Evolutionary conservation across 139 green algal genomes (phyloP), one percentile per base, ranked within the genome.

Genomic region (Chlamydomonas schloesseri): DNA sequence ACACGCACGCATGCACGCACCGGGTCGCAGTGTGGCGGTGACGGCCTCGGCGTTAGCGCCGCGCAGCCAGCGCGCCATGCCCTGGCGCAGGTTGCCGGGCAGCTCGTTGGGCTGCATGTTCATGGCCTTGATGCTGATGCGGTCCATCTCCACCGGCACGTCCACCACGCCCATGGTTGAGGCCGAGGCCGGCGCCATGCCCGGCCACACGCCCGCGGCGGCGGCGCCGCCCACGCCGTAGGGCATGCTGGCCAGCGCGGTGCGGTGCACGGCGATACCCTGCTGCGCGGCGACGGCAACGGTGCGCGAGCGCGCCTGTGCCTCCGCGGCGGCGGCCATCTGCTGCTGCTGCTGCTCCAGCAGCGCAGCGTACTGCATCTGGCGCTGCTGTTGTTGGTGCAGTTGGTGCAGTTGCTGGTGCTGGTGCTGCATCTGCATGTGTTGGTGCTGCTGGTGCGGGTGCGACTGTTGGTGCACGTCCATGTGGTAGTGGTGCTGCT

Each of bases 61-160:
- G 9, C 8, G 17, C 78, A 84, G 78, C 78, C 78, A 84, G 42
- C 31, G 55, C 18, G 64, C 78, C 78, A 84, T n/a, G 5, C 78
- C 78, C 64, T 11, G 64, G 17, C 78, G 64, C 62, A 84, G 64
- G 31, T 74, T 84, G 28, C 14, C 1, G 2, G 78, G 78, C 62
- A 84, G 78, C 64, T 84, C 78, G 4, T 57, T 9, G 4, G 78
- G 78, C 64, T 84, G 78, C 78, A 84, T 65, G 42, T 50, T 74
- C 78, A 84, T 84, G n/a, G 78, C 78, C 46, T 84, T 84, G 46
- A 84, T 74, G 1, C 28, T 34, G 18, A 84, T 37, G 28, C 78
- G 78, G 24, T 84, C 78, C 42, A 84, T 6, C 26, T 84, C 78
- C 60, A 84, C 50, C 17, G 37, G 14, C 4, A 47, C 24, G 24